Evolutionary conservation across 1,284 basidiomycete genomes (phyloP).

Genomic region (Ganoderma multipileum): DNA sequence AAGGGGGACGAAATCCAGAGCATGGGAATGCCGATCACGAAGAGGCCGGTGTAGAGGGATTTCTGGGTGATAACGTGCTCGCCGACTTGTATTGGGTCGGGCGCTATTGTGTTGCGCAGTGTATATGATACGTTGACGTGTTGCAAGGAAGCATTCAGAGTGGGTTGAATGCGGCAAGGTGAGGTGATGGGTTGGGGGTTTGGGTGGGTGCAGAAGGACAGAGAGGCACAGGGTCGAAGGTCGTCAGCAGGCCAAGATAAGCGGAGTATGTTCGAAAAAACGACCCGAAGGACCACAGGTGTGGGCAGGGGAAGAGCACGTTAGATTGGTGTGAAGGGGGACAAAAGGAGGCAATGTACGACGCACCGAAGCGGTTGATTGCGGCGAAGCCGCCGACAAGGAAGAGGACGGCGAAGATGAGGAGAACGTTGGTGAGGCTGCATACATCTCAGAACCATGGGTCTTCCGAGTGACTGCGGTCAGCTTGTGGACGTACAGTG

Average conservation of each 20-base stretch:
- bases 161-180: constrained; percentile 41
- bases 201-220: not conserved
- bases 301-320: not conserved
- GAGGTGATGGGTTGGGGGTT: constrained; percentile 37
- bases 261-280: not conserved
- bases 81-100: constrained; percentile 84
- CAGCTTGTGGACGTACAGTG: constrained; percentile 65
- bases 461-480: constrained; percentile 1
- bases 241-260: not conserved
- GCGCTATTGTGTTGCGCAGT: no score
- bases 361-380: constrained; percentile 91
- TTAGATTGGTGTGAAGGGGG: not conserved
- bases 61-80: constrained; percentile 84
- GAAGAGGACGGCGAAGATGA: constrained; percentile 88
- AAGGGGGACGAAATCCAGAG: constrained; percentile 75
- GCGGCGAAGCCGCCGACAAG: constrained; percentile 91
- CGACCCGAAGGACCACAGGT: no score
- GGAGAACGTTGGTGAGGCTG: constrained; percentile 78
- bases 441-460: not conserved
- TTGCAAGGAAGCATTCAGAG: not conserved
- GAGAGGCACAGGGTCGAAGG: not conserved
- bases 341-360: not conserved
- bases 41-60: constrained; percentile 80
- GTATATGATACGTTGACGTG: not conserved
- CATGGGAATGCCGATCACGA: constrained; percentile 79